Evolutionary conservation across 148 eudicot genomes (phyloP).

Genomic region (Silene conica): DNA sequence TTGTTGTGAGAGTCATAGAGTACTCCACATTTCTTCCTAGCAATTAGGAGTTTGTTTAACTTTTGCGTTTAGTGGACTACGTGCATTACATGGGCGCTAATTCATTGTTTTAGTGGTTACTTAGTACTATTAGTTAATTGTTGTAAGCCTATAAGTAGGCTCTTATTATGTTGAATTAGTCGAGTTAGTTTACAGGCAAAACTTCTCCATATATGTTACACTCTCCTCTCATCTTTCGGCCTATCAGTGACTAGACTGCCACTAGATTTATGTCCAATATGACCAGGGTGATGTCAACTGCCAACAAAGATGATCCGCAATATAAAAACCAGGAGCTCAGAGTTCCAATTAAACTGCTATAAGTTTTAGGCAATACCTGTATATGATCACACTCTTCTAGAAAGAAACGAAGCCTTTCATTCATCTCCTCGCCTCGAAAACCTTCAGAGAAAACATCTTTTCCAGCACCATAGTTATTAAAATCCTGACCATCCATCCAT

Average conservation of each 20-base stretch:
- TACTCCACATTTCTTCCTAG: too few species aligned
- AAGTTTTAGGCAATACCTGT: constrained; percentile 48
- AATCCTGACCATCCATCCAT: constrained; percentile 58
- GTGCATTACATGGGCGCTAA: too few species aligned
- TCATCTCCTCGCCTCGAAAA: constrained; percentile 65
- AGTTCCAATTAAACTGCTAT: neutral
- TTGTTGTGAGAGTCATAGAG: too few species aligned
- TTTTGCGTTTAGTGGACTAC: too few species aligned
- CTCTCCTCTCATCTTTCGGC: too few species aligned
- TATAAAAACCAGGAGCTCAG: neutral
- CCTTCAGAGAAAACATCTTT: constrained; percentile 67
- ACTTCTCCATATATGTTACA: too few species aligned
- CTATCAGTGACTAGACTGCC: neutral
- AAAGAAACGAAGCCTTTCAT: constrained; percentile 82
- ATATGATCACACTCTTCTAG: constrained; percentile 85
- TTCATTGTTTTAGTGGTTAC: too few species aligned
- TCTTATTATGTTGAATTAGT: too few species aligned
- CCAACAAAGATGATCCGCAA: neutral
- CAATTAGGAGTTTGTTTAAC: too few species aligned
- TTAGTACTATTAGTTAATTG: too few species aligned
- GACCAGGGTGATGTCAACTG: neutral
- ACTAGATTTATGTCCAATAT: neutral
- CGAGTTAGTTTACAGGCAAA: too few species aligned
- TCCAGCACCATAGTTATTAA: constrained; percentile 73
- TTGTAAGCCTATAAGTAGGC: too few species aligned